Conservation (phyloP, 2,329 filamentous ascomycete genomes). For the Neofusicoccum umdonicola region DNA sequence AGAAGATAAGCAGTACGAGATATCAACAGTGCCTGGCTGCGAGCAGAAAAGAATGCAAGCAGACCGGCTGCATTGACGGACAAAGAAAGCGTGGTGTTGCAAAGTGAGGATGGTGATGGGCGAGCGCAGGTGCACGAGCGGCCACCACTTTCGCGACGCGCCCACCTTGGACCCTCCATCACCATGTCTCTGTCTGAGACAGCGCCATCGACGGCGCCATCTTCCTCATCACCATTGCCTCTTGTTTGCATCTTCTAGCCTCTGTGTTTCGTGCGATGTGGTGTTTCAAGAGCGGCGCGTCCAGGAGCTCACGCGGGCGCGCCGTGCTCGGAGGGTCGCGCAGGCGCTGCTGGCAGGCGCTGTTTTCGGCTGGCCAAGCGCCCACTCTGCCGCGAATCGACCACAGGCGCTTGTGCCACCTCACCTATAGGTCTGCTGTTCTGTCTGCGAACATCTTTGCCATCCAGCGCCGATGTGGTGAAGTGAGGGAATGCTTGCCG, state of each 20-base stretch:
- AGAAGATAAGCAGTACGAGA: neutral
- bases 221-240: neutral
- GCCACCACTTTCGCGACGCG: neutral
- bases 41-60: neutral
- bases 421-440: too few relatives aligned
- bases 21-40: neutral
- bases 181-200: neutral
- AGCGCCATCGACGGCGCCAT: too few relatives aligned
- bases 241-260: neutral
- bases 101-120: neutral
- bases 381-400: neutral
- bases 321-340: neutral
- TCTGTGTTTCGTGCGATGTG: neutral
- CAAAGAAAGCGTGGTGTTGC: neutral
- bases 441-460: too few relatives aligned
- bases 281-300: neutral
- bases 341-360: neutral
- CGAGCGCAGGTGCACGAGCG: neutral
- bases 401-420: neutral
- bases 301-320: neutral
- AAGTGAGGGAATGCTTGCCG: too few relatives aligned
- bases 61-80: neutral
- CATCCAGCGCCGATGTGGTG: too few relatives aligned
- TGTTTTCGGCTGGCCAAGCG: constrained; percentile 1
- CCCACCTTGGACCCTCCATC: neutral